Base-by-base conservation (phyloP, 306 rosid species). In the Castanospermum australe region DNA sequence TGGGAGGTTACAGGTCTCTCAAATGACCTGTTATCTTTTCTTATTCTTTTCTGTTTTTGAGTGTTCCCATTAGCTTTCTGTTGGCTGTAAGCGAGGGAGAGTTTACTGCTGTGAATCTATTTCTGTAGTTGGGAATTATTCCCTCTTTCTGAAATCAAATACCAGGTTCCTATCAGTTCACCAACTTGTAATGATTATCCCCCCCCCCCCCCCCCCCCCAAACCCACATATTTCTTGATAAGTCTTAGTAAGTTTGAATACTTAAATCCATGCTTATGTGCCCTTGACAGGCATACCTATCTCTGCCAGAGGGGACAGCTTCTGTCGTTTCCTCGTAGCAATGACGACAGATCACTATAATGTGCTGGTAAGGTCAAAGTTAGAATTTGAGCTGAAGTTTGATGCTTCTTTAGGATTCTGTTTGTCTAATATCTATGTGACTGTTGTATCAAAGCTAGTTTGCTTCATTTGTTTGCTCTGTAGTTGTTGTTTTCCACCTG, bases 271-370 rank as follows among this genome's bases (percentile, higher is more conserved):
- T 72, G 35, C 2, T 8, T 20, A n/a, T n/a, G n/a, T n/a, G n/a
- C n/a, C n/a, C n/a, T 86, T 81, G 79, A 30, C 88, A 93, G 97
- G 96, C 96, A n/a, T 93, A 93, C 86, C 83, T 93, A 68, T 91
- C 97, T 72, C 83, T 93, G 74, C 97, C 97, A 69, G 97, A 93
- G 79, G 97, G 97, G 39, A 84, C 89, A 25, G 96, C 97, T 76
- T 91, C 97, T 51, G 94, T 91, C 17, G 90, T 93, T 82, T 96
- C 81, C 91, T 93, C 62, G 86, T 76, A 67, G 93, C 91, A 14
- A 84, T 85, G 93, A 87, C 87, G 93, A 85, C 89, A 35, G 93
- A 89, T 71, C 93, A 93, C 83, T 93, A 91, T 84, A 89, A 88
- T 79, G 92, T 88, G 69, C 75, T 89, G 92, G 97, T 93, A 82